phyloP scores from a whole-genome alignment of 139 green algal species.

The Spirogloea muscicola region DNA sequence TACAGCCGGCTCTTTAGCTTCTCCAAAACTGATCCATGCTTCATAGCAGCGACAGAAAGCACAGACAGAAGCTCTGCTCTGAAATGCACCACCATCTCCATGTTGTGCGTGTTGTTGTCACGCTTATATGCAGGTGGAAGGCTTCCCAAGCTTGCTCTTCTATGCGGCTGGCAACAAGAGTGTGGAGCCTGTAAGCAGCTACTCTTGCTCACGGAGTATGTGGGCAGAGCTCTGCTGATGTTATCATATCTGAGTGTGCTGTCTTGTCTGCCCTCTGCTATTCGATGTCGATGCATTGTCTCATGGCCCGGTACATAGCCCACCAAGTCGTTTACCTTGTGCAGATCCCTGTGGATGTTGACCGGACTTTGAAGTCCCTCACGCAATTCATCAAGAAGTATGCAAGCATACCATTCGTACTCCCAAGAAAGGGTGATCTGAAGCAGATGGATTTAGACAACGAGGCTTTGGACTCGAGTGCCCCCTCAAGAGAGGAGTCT shows the following conservation, averaged over 20 bases:
- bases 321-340: background rate
- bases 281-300: no score
- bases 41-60: background rate
- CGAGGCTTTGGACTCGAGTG: no score
- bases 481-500: no score
- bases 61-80: background rate
- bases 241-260: no score
- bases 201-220: no score
- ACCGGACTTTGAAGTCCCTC: conserved; percentile 35
- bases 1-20: background rate
- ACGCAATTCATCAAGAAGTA: conserved; percentile 43
- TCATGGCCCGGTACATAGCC: no score
- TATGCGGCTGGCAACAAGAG: conserved; percentile 34
- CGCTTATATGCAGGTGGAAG: conserved; percentile 36
- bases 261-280: no score
- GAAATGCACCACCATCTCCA: background rate
- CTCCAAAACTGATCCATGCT: background rate
- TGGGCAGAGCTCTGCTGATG: no score
- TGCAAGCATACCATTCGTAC: conserved; percentile 16
- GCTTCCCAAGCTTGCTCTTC: conserved; percentile 46
- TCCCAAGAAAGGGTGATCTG: conserved; percentile 20
- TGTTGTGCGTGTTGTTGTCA: no score
- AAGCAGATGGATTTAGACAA: no score
- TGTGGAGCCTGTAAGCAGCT: background rate
- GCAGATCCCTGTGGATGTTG: conserved; percentile 15